A percentile compares a stretch with the other conserved stretches of the same genome.
Evolutionary conservation across 495 filamentous ascomycete species (phyloP).

Genomic region (Aspergillus sclerotiicarbonarius): DNA sequence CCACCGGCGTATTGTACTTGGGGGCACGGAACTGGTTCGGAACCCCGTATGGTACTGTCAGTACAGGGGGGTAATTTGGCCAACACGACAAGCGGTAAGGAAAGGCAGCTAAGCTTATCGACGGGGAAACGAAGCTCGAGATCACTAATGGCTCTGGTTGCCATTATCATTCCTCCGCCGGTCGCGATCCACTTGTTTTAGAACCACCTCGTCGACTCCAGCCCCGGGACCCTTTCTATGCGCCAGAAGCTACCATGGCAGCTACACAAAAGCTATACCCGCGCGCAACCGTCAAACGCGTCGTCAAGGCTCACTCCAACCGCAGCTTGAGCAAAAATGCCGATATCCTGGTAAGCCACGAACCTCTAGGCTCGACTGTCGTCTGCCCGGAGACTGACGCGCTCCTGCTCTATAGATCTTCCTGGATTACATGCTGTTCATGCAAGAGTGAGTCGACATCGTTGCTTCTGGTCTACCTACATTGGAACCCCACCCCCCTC

Average conservation of each 20-base stretch:
- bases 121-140: no score
- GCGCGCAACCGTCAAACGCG: conserved; percentile 78
- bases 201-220: neutral
- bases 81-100: neutral
- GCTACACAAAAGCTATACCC: conserved; percentile 75
- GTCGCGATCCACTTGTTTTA: neutral
- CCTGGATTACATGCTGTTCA: conserved; percentile 84
- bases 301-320: conserved; percentile 84
- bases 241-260: conserved; percentile 26
- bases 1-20: neutral
- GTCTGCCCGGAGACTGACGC: neutral
- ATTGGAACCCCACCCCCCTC: no score
- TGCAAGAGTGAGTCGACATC: conserved; percentile 66
- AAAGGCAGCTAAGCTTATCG: neutral
- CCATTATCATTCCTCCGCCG: neutral
- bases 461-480: neutral
- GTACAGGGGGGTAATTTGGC: neutral
- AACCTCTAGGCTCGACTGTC: neutral
- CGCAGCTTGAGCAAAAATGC: conserved; percentile 78
- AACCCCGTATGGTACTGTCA: neutral
- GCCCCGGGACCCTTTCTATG: neutral
- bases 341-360: conserved; percentile 70
- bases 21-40: no score
- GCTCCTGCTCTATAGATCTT: conserved; percentile 61
- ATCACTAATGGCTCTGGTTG: neutral